These are phyloP conservation scores for Septoria linicola DNA, from an alignment of 2,329 filamentous ascomycete species.

Conservation along the genomic window DNA sequence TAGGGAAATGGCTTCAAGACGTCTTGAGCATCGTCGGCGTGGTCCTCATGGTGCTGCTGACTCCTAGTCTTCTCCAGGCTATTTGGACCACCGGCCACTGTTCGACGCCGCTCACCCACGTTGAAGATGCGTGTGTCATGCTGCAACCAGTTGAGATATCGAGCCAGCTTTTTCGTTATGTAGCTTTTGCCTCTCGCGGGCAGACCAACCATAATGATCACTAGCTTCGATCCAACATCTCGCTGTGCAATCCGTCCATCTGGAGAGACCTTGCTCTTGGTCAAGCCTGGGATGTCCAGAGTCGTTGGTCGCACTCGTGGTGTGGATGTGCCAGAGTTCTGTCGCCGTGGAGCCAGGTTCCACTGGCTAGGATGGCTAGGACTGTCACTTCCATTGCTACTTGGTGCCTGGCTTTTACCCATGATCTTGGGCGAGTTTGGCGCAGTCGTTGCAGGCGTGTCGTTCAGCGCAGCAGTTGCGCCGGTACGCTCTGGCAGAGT, in stretches of 20 bases:
- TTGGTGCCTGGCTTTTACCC: constrained; percentile 25
- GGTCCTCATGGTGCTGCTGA: constrained; percentile 14
- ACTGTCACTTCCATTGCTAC: constrained; percentile 22
- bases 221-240: constrained; percentile 92
- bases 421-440: constrained; percentile 50
- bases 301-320: constrained; percentile 87
- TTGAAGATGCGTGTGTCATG: constrained; percentile 97
- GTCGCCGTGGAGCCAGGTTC: constrained; percentile 58
- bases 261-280: constrained; percentile 89
- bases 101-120: constrained; percentile 84
- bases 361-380: constrained; percentile 46
- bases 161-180: constrained; percentile 95
- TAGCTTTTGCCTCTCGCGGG: constrained; percentile 96
- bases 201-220: constrained; percentile 97
- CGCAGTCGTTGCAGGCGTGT: constrained; percentile 63
- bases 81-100: constrained; percentile 63
- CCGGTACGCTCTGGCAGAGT: constrained; percentile 27
- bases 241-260: constrained; percentile 91
- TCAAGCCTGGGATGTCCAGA: constrained; percentile 94
- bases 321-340: constrained; percentile 73
- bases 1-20: constrained; percentile 21
- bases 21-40: constrained; percentile 1
- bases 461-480: constrained; percentile 51
- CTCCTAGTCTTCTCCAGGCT: constrained; percentile 36
- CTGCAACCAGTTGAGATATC: constrained; percentile 95